Percentiles rank a stretch among this genome's conserved stretches.
Conservation (phyloP, 768 basidiomycete species). For the Leccinum obscurum region DNA sequence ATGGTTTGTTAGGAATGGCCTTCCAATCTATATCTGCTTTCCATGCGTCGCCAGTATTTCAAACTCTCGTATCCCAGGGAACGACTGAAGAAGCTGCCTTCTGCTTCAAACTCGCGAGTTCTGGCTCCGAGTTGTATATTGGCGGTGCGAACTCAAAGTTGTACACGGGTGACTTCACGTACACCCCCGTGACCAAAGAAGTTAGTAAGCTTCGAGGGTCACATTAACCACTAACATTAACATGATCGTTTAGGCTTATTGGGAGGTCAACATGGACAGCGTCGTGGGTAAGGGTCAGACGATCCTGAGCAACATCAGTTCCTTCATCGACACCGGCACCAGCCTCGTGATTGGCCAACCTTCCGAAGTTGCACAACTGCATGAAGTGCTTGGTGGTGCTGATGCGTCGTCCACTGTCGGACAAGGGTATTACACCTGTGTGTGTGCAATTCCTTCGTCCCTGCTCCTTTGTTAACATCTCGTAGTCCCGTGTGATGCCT, state of each 20-base stretch:
- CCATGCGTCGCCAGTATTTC: conserved; percentile 37
- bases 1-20: conserved; percentile 41
- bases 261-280: conserved; percentile 20
- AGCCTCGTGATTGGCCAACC: conserved; percentile 12
- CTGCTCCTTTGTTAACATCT: background rate
- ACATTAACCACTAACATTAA: background rate
- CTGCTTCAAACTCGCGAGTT: conserved; percentile 45
- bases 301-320: conserved; percentile 8
- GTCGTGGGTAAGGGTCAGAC: background rate
- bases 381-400: conserved; percentile 26
- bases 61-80: conserved; percentile 41
- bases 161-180: conserved; percentile 47
- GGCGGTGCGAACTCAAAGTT: conserved; percentile 48
- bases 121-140: conserved; percentile 47
- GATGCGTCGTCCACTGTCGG: conserved; percentile 20
- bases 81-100: conserved; percentile 37
- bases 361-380: conserved; percentile 19
- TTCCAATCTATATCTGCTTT: conserved; percentile 41
- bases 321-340: conserved; percentile 26
- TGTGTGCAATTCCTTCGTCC: background rate
- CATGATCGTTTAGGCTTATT: conserved; percentile 12
- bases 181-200: conserved; percentile 12
- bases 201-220: conserved; percentile 8
- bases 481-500: background rate
- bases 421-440: conserved; percentile 35